These are phyloP conservation scores for Penicillium subrubescens DNA, from an alignment of 495 filamentous ascomycete species.

Conservation along the genomic window DNA sequence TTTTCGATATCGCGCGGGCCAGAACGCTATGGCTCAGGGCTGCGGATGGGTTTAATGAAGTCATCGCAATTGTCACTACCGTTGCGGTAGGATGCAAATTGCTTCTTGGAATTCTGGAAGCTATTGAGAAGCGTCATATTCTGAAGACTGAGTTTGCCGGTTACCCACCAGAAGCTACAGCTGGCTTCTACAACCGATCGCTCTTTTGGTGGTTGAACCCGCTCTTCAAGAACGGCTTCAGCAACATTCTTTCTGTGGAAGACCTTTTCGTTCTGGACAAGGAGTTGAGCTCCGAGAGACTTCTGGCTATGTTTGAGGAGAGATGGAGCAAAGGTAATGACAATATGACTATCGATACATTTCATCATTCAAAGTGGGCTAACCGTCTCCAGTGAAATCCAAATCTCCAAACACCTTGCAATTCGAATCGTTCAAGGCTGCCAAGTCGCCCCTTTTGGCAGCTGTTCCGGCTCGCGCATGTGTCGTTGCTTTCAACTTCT, in stretches of 20 bases:
- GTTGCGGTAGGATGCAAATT: slow-evolving; percentile 49
- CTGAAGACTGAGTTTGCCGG: slow-evolving; percentile 43
- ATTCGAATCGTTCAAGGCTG: slow-evolving; percentile 43
- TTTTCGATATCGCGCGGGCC: slow-evolving; percentile 58
- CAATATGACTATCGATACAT: neutral
- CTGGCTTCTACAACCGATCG: slow-evolving; percentile 51
- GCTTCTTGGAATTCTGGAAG: slow-evolving; percentile 55
- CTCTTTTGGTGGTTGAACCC: slow-evolving; percentile 64
- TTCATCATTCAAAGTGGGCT: slow-evolving; percentile 15
- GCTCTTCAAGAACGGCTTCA: slow-evolving; percentile 54
- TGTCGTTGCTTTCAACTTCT: slow-evolving; percentile 61
- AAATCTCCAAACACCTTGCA: slow-evolving; percentile 48
- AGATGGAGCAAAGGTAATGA: slow-evolving; percentile 33
- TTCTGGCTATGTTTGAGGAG: slow-evolving; percentile 40
- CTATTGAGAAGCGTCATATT: slow-evolving; percentile 54
- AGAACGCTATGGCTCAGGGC: slow-evolving; percentile 62
- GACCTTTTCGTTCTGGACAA: slow-evolving; percentile 53
- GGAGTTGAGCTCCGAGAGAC: slow-evolving; percentile 40
- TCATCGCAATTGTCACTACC: slow-evolving; percentile 50
- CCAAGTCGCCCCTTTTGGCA: slow-evolving; percentile 49
- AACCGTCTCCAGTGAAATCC: slow-evolving; percentile 25
- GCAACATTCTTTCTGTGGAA: slow-evolving; percentile 40
- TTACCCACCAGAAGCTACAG: slow-evolving; percentile 62
- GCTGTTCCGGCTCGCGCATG: slow-evolving; percentile 55
- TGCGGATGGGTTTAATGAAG: slow-evolving; percentile 30